Conservation (phyloP, 768 basidiomycete species). For the Russula virescens region DNA sequence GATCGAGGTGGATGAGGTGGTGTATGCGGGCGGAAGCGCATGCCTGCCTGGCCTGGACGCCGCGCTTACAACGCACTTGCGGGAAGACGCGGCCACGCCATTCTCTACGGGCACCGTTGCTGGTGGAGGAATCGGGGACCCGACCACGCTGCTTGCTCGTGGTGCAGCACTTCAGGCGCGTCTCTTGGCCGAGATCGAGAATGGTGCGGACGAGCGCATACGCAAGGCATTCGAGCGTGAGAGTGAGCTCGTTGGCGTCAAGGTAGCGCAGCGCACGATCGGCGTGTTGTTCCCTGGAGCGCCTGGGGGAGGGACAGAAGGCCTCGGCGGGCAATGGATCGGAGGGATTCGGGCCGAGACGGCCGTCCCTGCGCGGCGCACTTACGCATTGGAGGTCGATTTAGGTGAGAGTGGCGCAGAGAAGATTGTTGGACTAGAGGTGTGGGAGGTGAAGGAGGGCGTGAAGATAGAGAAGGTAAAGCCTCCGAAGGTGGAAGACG, state of each 20-base stretch:
- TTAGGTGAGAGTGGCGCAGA: constrained; percentile 38
- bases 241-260: constrained; percentile 39
- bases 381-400: constrained; percentile 52
- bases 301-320: constrained; percentile 29
- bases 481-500: constrained; percentile 42
- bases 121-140: constrained; percentile 70
- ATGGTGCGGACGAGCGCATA: constrained; percentile 46
- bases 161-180: constrained; percentile 76
- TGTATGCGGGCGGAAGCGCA: constrained; percentile 73
- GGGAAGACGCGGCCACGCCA: constrained; percentile 57
- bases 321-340: constrained; percentile 59
- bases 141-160: constrained; percentile 68
- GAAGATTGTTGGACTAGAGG: constrained; percentile 51
- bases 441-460: constrained; percentile 73
- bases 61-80: constrained; percentile 47
- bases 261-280: constrained; percentile 57
- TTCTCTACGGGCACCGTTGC: constrained; percentile 62
- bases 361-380: constrained; percentile 59
- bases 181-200: constrained; percentile 45
- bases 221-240: constrained; percentile 43
- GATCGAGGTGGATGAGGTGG: constrained; percentile 69
- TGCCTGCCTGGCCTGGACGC: constrained; percentile 72
- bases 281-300: constrained; percentile 60
- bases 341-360: constrained; percentile 67
- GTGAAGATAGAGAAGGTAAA: constrained; percentile 56